Evolutionary conservation across 192 early-diverging fungal species (phyloP).

Genomic region (Backusella parvicylindrica): DNA sequence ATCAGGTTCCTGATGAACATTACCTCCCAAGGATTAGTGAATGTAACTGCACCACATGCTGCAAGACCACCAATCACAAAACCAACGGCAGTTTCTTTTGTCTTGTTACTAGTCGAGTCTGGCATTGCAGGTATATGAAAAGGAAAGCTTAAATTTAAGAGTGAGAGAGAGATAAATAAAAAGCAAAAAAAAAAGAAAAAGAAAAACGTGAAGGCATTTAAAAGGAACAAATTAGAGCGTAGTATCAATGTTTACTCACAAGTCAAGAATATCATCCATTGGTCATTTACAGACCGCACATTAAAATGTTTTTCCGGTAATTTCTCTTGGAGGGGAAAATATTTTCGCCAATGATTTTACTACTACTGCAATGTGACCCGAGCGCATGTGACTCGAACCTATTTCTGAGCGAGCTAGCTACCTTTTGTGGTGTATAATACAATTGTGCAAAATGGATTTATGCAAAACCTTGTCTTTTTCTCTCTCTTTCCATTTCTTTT

Average conservation of each 20-base stretch:
- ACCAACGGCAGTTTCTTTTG: slow-evolving; percentile 41
- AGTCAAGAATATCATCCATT: not conserved
- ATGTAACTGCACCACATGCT: slow-evolving; percentile 88
- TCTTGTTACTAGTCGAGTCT: not conserved
- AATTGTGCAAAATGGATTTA: not conserved
- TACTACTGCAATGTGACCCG: not conserved
- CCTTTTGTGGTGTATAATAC: not conserved
- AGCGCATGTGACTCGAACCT: not conserved
- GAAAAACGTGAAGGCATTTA: not conserved
- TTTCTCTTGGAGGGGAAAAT: not conserved
- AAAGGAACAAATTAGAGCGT: not conserved
- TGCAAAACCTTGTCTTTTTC: not conserved
- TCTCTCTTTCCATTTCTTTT: not conserved
- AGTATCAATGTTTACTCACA: not conserved
- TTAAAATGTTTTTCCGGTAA: not conserved
- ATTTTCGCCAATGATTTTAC: not conserved
- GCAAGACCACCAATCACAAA: slow-evolving; percentile 82
- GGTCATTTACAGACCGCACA: not conserved
- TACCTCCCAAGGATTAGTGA: slow-evolving; percentile 96
- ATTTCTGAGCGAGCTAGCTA: too few species aligned
- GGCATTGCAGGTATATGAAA: not conserved
- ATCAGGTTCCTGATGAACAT: not conserved
- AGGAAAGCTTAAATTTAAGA: not conserved
- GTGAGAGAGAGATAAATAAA: not conserved
- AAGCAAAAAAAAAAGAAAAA: not conserved